Percentiles rank a stretch among this genome's conserved stretches.
phyloP scores from a whole-genome alignment of 352 stramenopile genomes.

The Phytophthora hibernalis region DNA sequence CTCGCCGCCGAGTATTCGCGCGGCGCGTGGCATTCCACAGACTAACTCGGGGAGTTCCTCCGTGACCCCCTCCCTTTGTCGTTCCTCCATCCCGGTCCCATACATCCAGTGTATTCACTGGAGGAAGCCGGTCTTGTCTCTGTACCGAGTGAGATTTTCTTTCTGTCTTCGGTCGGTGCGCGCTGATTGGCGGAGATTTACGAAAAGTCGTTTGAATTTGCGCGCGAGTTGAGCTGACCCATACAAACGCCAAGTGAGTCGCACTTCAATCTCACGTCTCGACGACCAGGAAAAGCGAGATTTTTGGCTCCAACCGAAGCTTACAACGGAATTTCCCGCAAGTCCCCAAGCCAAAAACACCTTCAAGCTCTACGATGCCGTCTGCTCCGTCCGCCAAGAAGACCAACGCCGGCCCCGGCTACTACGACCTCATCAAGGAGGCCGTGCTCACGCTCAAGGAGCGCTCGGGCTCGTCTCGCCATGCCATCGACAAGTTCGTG shows the following conservation, averaged over 20 bases:
- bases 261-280: slow-evolving; percentile 25
- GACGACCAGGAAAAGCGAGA: slow-evolving; percentile 20
- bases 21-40: slow-evolving; percentile 35
- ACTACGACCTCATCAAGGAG: slow-evolving; percentile 95
- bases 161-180: neutral
- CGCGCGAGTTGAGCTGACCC: slow-evolving; percentile 3
- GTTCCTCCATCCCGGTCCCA: slow-evolving; percentile 32
- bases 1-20: slow-evolving; percentile 17
- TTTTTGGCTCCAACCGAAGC: slow-evolving; percentile 20
- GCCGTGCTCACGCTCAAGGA: slow-evolving; percentile 93
- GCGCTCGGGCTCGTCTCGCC: slow-evolving; percentile 89
- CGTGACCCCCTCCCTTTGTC: slow-evolving; percentile 54
- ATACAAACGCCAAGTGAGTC: slow-evolving; percentile 33
- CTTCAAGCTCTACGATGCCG: slow-evolving; percentile 42
- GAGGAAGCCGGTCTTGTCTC: slow-evolving; percentile 24
- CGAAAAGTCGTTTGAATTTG: slow-evolving; percentile 38
- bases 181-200: slow-evolving; percentile 51
- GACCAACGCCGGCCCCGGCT: slow-evolving; percentile 65
- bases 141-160: neutral
- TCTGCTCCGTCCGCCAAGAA: slow-evolving; percentile 68
- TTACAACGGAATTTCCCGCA: slow-evolving; percentile 54
- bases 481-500: slow-evolving; percentile 96
- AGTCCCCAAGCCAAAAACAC: slow-evolving; percentile 27
- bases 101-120: slow-evolving; percentile 34
- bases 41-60: slow-evolving; percentile 29